Evolutionary conservation across 1,284 basidiomycete species (phyloP).

Genomic region (Cryptococcus hybrid): DNA sequence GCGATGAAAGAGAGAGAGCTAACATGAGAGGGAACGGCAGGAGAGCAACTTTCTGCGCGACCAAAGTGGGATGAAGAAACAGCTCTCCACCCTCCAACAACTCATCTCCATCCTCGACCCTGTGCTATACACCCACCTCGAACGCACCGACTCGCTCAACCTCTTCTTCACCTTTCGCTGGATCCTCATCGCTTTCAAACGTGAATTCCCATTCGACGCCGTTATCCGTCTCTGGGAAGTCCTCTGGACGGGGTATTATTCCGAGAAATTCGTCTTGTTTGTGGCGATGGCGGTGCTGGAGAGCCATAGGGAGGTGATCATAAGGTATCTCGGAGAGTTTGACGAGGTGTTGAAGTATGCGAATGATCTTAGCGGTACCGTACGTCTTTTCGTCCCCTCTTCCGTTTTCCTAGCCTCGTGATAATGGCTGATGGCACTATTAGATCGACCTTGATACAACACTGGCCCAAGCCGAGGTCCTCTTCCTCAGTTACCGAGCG

Average conservation of each 20-base stretch:
- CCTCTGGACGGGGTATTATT: conserved; percentile 91
- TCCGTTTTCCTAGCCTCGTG: no score
- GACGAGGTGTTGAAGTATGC: conserved; percentile 79
- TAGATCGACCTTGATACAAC: conserved; percentile 84
- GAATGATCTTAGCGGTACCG: conserved; percentile 86
- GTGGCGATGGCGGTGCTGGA: conserved; percentile 91
- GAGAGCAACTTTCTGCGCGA: conserved; percentile 93
- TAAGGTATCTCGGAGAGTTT: conserved; percentile 84
- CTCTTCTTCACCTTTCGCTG: conserved; percentile 98
- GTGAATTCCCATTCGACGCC: conserved; percentile 89
- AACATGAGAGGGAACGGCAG: conserved; percentile 51
- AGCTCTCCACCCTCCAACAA: conserved; percentile 83
- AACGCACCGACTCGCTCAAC: conserved; percentile 86
- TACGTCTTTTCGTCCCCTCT: conserved; percentile 21
- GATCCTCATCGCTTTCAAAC: conserved; percentile 77
- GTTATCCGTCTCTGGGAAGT: conserved; percentile 90
- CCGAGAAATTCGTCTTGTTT: conserved; percentile 83
- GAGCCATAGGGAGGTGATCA: conserved; percentile 87
- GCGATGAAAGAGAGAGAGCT: not conserved
- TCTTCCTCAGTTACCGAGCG: conserved; percentile 60
- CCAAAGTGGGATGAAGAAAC: conserved; percentile 94
- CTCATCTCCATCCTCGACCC: conserved; percentile 92
- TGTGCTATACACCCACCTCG: conserved; percentile 82
- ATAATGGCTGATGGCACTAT: not conserved
- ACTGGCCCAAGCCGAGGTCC: conserved; percentile 87